Percentiles rank a stretch among this genome's conserved stretches.
phyloP scores from a whole-genome alignment of 345 rosid genomes.

The Eucalyptus curtisii region DNA sequence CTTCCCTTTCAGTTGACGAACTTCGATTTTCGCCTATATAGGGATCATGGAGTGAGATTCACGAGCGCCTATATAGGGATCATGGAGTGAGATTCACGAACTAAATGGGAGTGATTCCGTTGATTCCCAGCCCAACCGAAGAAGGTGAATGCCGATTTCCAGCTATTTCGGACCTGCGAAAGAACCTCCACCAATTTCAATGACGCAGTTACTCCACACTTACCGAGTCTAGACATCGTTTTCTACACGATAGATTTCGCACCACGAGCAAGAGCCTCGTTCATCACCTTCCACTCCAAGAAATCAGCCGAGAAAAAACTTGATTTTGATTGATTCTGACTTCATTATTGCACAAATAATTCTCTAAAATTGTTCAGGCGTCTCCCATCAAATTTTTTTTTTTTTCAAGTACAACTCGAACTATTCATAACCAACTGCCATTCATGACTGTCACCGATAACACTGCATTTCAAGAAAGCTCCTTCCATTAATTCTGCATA shows the following conservation, averaged over 20 bases:
- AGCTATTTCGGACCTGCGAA: constrained; percentile 52
- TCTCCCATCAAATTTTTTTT: neutral
- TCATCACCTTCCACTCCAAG: too few species aligned
- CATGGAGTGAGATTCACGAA: constrained; percentile 25
- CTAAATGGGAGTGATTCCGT: constrained; percentile 17
- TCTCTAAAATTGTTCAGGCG: accelerated
- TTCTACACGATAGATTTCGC: too few species aligned
- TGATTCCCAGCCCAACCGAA: constrained; percentile 62
- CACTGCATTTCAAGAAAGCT: neutral
- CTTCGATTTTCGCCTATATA: too few species aligned
- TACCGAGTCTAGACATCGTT: accelerated
- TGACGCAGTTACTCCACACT: too few species aligned
- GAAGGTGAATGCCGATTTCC: constrained; percentile 76
- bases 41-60: too few species aligned
- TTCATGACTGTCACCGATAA: neutral
- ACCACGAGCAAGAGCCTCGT: too few species aligned
- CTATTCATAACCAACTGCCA: neutral
- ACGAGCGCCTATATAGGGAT: too few species aligned
- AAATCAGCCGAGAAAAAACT: too few species aligned
- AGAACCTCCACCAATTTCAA: constrained; percentile 9
- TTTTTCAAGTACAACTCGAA: neutral
- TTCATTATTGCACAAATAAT: too few species aligned
- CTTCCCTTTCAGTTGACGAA: too few species aligned
- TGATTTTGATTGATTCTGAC: too few species aligned
- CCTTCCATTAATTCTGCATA: neutral